Percentiles rank a stretch among this genome's conserved stretches.
phyloP scores from a whole-genome alignment of 2,329 filamentous ascomycete species.

The Colletotrichum sublineola region DNA sequence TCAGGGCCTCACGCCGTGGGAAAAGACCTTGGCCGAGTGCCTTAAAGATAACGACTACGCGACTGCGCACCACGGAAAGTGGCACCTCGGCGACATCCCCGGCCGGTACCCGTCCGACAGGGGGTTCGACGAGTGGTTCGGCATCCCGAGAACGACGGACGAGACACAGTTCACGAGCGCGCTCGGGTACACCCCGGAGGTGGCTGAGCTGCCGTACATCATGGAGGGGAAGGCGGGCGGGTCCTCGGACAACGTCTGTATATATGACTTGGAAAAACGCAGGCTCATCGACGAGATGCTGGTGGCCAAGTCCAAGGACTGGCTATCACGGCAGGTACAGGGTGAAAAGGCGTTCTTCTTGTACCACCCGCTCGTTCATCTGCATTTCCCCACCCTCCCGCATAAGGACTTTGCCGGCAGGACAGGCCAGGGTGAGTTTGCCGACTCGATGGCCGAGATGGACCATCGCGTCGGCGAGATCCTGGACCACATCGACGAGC shows the following conservation, averaged over 20 bases:
- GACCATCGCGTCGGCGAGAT: constrained; percentile 50
- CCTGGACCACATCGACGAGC: constrained; percentile 49
- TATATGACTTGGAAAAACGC: constrained; percentile 51
- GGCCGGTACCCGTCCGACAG: constrained; percentile 53
- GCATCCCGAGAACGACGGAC: constrained; percentile 53
- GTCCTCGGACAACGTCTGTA: constrained; percentile 48
- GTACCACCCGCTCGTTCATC: constrained; percentile 51
- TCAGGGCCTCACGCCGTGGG: constrained; percentile 51
- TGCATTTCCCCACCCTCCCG: constrained; percentile 52
- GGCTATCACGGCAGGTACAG: constrained; percentile 47
- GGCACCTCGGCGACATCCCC: constrained; percentile 53
- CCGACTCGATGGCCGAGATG: constrained; percentile 53
- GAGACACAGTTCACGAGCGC: constrained; percentile 53
- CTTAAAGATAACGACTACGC: constrained; percentile 48
- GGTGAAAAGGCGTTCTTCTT: constrained; percentile 49
- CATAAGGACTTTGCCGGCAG: constrained; percentile 49
- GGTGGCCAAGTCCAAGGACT: constrained; percentile 50
- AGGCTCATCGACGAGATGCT: constrained; percentile 51
- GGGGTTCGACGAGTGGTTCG: constrained; percentile 55
- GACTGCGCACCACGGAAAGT: constrained; percentile 52
- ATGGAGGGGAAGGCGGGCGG: constrained; percentile 49
- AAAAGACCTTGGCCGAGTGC: constrained; percentile 49
- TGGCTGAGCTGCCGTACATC: constrained; percentile 52
- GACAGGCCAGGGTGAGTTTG: constrained; percentile 50
- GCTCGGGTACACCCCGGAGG: constrained; percentile 50